Conservation (phyloP, 129 eudicot genomes). For the Solidago caesia region DNA sequence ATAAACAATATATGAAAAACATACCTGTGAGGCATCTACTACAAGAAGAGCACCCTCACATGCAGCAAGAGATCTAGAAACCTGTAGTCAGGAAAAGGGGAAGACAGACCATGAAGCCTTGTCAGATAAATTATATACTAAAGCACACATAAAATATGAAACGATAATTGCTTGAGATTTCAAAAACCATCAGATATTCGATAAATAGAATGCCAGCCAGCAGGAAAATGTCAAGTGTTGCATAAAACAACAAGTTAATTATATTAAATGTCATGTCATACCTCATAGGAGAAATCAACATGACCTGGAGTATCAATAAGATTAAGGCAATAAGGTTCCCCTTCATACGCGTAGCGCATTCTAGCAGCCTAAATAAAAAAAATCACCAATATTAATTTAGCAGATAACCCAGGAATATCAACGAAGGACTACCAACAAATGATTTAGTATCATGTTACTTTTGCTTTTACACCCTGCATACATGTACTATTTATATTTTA, state of each 20-base stretch:
- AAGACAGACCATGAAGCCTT: conserved; percentile 11
- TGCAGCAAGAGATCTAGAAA: conserved; percentile 98
- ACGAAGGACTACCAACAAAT: conserved; percentile 7
- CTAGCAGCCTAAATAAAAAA: conserved; percentile 76
- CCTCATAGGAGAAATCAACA: conserved; percentile 99
- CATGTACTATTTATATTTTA: conserved; percentile 11
- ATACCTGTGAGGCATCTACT: conserved; percentile 95
- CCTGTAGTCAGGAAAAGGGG: conserved; percentile 43
- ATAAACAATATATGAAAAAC: conserved; percentile 1
- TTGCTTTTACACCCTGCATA: conserved; percentile 5
- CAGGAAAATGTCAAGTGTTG: no score
- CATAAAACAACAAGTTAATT: not conserved
- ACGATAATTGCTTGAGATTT: conserved; percentile 16
- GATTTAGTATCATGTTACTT: conserved; percentile 12
- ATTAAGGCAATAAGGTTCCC: conserved; percentile 82
- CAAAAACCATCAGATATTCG: not conserved
- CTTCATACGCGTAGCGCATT: conserved; percentile 74
- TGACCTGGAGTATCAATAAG: conserved; percentile 99
- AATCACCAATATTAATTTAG: conserved; percentile 4
- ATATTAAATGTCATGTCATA: conserved; percentile 21
- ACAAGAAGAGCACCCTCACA: conserved; percentile 99
- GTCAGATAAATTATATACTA: conserved; percentile 3
- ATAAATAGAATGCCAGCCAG: conserved; percentile 2
- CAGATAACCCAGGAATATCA: not conserved
- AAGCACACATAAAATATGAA: not conserved